Percentiles rank a stretch among this genome's conserved stretches.
These are phyloP conservation scores for Lentinula guzmanii DNA, from an alignment of 768 basidiomycete species.

Conservation along the genomic window DNA sequence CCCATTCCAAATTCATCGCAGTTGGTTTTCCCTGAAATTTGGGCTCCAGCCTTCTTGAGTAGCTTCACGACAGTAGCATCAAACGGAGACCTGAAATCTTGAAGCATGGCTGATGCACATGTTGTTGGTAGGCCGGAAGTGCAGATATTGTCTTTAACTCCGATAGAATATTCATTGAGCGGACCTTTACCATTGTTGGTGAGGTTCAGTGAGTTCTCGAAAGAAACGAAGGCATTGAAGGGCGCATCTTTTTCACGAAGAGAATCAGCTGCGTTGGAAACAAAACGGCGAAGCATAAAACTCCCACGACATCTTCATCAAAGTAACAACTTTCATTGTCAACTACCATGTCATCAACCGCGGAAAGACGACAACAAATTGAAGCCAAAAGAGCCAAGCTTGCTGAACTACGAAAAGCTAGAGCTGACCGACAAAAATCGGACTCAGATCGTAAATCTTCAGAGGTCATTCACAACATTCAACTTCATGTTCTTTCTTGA, in stretches of 20 bases:
- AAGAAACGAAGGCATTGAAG: constrained; percentile 53
- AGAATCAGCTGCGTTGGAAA: background rate
- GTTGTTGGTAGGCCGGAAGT: constrained; percentile 58
- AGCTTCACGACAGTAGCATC: constrained; percentile 79
- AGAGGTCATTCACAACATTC: constrained; percentile 22
- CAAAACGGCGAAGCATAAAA: background rate
- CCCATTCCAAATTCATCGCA: constrained; percentile 99
- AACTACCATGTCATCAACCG: constrained; percentile 27
- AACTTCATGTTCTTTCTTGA: constrained; percentile 4
- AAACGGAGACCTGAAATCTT: constrained; percentile 71
- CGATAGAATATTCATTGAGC: constrained; percentile 46
- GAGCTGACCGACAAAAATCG: constrained; percentile 60
- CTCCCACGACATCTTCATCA: background rate
- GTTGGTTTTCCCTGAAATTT: constrained; percentile 84
- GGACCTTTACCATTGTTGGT: constrained; percentile 13
- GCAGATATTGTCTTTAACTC: constrained; percentile 86
- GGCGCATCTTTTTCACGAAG: background rate
- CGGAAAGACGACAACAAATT: constrained; percentile 79
- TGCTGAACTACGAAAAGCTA: constrained; percentile 73
- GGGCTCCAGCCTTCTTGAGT: constrained; percentile 56
- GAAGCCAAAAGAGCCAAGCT: constrained; percentile 88
- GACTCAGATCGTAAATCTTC: constrained; percentile 38
- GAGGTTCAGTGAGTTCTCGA: background rate
- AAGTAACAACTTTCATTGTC: background rate
- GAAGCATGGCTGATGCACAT: constrained; percentile 74